Conservation (phyloP, 495 filamentous ascomycete genomes). For the Neurospora discreta region DNA sequence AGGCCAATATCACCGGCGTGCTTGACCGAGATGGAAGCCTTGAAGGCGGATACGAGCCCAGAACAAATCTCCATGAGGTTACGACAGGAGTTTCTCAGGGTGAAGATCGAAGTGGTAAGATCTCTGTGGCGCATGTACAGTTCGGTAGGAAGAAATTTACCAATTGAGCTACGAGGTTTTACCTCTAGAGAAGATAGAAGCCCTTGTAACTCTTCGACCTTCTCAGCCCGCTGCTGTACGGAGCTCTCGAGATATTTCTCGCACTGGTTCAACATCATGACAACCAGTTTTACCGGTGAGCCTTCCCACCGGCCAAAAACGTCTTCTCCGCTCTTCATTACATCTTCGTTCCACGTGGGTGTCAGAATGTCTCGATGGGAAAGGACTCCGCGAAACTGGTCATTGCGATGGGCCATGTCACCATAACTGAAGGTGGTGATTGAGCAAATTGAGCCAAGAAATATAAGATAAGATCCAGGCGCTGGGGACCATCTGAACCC, state of each 20-base stretch:
- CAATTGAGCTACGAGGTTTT: neutral
- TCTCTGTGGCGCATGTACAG: neutral
- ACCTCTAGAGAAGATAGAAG: neutral
- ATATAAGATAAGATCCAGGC: neutral
- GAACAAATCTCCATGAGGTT: neutral
- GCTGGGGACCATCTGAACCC: neutral
- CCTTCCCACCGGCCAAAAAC: neutral
- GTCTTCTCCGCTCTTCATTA: neutral
- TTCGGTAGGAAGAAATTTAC: accelerated
- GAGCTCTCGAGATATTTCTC: neutral
- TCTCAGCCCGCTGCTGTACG: neutral
- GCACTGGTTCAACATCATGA: neutral
- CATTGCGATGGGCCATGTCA: too few species aligned
- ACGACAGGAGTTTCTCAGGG: neutral
- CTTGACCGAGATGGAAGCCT: neutral
- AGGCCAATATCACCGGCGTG: neutral
- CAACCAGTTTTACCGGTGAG: accelerated
- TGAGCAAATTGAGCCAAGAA: neutral
- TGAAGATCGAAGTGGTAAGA: neutral
- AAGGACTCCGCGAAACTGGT: neutral
- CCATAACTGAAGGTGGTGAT: too few species aligned
- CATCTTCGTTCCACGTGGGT: neutral
- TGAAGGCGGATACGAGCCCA: neutral
- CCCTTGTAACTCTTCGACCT: neutral
- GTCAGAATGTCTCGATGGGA: neutral